Evolutionary conservation across 352 stramenopile genomes (phyloP), one percentile per base, ranked within the genome.

Genomic region (Phytophthora cactorum): DNA sequence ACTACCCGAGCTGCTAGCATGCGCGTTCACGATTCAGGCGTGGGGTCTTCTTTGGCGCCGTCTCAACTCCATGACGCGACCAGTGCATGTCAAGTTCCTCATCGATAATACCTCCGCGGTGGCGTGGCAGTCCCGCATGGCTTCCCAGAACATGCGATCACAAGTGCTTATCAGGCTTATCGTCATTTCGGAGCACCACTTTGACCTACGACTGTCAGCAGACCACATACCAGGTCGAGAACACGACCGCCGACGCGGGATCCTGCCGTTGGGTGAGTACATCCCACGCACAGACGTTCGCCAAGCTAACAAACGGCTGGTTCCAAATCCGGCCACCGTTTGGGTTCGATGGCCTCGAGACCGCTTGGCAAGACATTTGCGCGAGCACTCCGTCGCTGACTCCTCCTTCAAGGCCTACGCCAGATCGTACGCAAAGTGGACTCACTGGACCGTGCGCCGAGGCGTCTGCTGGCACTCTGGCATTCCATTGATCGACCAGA

Each of bases 1-100:
- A 78, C 27, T 74, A 56, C 28, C 62, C n/a, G 61, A 78, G 36
- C 38, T 78, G 0, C 57, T 78, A 0, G 63, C 61, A 0, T 69
- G 43, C n/a, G 61, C 43, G 0, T 62, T 67, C 29, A 61, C 61
- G 3, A 51, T 65, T 0, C 17, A 63, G 9, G 27, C 5, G 0
- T 69, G 54, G 59, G 36, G 52, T 1, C 2, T 17, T 14, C 56
- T 17, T 0, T 74, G 60, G 60, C 1, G 31, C 12, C 1, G 17
- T 3, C 17, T 22, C 4, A 5, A 12, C 6, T 3, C 1, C 27
- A 38, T 9, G 10, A 17, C 29, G 9, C 31, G 29, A 3, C 44
- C 46, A 4, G 27, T 34, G 17, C 70, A 78, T 31, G 53, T 69
- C 0, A 56, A 62, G 3, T 69, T 74, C 22, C 56, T 34, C 2